Conservation (phyloP, 345 rosid species). For the Corchorus capsularis region DNA sequence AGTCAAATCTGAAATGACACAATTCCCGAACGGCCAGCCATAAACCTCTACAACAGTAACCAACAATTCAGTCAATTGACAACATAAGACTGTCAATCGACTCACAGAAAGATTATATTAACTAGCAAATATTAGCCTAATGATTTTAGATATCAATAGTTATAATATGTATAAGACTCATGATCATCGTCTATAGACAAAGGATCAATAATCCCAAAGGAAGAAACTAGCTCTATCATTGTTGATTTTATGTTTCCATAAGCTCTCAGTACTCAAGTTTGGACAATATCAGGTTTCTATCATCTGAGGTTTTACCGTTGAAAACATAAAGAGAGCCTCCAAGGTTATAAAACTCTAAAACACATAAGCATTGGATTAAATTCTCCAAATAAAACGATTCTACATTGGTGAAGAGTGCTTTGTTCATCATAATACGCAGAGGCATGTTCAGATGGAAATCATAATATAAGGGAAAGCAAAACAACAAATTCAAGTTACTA, state of each 20-base stretch:
- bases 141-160: not conserved
- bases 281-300: not conserved
- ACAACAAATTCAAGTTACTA: not conserved
- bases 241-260: not conserved
- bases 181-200: not conserved
- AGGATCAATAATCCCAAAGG: not conserved
- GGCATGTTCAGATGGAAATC: not conserved
- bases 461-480: not conserved
- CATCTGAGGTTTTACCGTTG: not conserved
- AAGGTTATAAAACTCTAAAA: not conserved
- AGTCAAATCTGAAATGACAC: not conserved
- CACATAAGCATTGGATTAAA: not conserved
- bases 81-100: not conserved
- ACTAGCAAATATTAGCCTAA: not conserved
- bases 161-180: not conserved
- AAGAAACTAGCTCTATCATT: not conserved
- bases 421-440: not conserved
- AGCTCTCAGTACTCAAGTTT: not conserved
- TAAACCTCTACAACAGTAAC: not conserved
- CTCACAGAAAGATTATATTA: not conserved
- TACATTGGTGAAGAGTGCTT: not conserved
- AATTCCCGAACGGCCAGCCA: not conserved
- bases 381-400: not conserved
- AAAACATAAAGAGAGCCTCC: not conserved
- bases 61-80: not conserved